These are phyloP conservation scores for Phytopythium delawarense DNA, from an alignment of 352 stramenopile species.

Conservation along the genomic window DNA sequence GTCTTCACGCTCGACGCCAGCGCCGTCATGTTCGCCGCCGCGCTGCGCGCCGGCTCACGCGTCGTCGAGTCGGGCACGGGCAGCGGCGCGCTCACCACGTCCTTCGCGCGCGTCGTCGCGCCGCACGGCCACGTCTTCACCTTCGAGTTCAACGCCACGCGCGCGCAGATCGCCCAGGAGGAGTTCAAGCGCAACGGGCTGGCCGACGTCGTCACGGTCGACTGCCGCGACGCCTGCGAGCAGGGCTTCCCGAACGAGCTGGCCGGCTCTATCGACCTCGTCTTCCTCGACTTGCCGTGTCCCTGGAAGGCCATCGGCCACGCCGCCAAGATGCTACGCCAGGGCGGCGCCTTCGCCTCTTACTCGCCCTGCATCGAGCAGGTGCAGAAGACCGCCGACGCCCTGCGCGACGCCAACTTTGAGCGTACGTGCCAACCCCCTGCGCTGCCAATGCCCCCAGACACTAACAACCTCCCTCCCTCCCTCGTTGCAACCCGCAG, in stretches of 20 bases:
- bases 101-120: conserved; percentile 87
- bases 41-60: conserved; percentile 87
- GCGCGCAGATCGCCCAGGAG: conserved; percentile 87
- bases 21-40: conserved; percentile 89
- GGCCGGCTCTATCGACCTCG: conserved; percentile 84
- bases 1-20: conserved; percentile 95
- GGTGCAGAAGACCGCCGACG: conserved; percentile 89
- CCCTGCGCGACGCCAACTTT: conserved; percentile 72
- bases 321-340: conserved; percentile 91
- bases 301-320: conserved; percentile 95
- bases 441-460: neutral
- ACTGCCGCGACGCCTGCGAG: conserved; percentile 95
- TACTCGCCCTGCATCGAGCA: conserved; percentile 99
- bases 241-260: conserved; percentile 77
- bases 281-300: conserved; percentile 98
- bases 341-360: conserved; percentile 90
- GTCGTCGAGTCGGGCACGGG: conserved; percentile 92
- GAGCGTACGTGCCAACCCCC: conserved; percentile 43
- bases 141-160: conserved; percentile 97
- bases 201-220: conserved; percentile 88
- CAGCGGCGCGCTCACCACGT: conserved; percentile 92
- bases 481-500: conserved; percentile 16
- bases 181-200: conserved; percentile 95
- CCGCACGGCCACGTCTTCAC: conserved; percentile 93
- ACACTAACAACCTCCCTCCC: neutral